These are phyloP conservation scores for Paramecium primaurelia DNA, from an alignment of 73 alveolate genomes.

Conservation along the genomic window DNA sequence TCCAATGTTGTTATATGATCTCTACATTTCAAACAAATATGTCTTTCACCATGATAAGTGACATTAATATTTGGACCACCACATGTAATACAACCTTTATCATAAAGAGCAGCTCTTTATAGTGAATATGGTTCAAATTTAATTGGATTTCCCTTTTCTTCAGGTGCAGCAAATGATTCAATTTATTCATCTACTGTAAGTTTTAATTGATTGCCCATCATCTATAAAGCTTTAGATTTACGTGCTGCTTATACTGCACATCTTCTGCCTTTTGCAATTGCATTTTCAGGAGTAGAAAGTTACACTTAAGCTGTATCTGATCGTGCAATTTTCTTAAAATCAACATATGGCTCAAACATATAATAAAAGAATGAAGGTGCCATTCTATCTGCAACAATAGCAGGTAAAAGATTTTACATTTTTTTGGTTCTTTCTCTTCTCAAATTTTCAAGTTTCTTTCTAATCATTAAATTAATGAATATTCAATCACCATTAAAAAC, in stretches of 20 bases:
- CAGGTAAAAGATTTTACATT: conserved; percentile 31
- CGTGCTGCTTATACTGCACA: background rate
- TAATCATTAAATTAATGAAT: conserved; percentile 34
- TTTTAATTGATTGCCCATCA: conserved; percentile 34
- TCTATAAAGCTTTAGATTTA: background rate
- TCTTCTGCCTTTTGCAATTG: background rate
- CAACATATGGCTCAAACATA: conserved; percentile 16
- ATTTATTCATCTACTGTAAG: conserved; percentile 8
- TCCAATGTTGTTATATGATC: background rate
- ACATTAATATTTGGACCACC: conserved; percentile 62
- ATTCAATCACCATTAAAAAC: background rate
- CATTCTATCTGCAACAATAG: conserved; percentile 17
- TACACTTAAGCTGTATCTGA: background rate
- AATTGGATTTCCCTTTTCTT: conserved; percentile 25
- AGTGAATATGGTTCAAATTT: conserved; percentile 32
- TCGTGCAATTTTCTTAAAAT: background rate
- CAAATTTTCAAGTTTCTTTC: conserved; percentile 1
- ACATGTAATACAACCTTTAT: conserved; percentile 64
- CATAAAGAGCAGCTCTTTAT: conserved; percentile 49
- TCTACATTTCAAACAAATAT: conserved; percentile 63
- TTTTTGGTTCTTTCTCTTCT: background rate
- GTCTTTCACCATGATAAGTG: conserved; percentile 66
- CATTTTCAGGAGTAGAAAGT: background rate
- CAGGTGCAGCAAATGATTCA: background rate
- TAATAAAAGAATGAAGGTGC: conserved; percentile 46